A percentile compares a stretch with the other conserved stretches of the same genome.
These are phyloP conservation scores for Ophiostoma australiae DNA, from an alignment of 2,329 filamentous ascomycete genomes.

Conservation along the genomic window DNA sequence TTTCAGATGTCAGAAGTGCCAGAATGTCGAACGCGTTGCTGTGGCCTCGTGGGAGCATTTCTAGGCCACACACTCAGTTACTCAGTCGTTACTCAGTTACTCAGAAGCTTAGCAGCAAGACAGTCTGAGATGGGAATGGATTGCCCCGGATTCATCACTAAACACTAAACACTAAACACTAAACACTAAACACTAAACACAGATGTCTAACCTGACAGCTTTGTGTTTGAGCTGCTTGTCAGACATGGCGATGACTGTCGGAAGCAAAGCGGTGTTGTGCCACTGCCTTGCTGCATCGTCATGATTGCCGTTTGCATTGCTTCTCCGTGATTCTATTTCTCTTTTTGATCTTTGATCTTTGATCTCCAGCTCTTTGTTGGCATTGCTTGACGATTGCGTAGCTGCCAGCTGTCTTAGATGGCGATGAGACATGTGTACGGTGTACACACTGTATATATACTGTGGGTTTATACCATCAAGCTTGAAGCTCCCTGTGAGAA, in stretches of 20 bases:
- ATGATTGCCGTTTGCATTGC: background rate
- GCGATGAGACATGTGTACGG: background rate
- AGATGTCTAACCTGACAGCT: background rate
- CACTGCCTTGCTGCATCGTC: background rate
- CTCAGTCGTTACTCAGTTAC: background rate
- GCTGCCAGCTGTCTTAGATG: background rate
- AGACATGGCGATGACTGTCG: background rate
- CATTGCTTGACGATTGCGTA: background rate
- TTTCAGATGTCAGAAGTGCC: background rate
- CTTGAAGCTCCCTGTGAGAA: background rate
- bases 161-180: too few relatives aligned
- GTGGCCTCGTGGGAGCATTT: background rate
- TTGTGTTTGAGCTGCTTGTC: background rate
- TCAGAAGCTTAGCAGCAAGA: background rate
- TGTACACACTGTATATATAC: background rate
- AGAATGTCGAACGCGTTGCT: background rate
- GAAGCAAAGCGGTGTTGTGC: background rate
- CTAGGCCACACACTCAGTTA: background rate
- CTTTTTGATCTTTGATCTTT: background rate
- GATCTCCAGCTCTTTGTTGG: background rate
- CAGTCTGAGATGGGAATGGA: slow-evolving; percentile 1
- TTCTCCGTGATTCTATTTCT: background rate
- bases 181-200: too few relatives aligned
- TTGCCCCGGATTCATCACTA: background rate
- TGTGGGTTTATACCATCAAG: background rate